A percentile compares a stretch with the other conserved stretches of the same genome.
Evolutionary conservation across 805 yeast species (phyloP).

Genomic region (Starmerella sp.): DNA sequence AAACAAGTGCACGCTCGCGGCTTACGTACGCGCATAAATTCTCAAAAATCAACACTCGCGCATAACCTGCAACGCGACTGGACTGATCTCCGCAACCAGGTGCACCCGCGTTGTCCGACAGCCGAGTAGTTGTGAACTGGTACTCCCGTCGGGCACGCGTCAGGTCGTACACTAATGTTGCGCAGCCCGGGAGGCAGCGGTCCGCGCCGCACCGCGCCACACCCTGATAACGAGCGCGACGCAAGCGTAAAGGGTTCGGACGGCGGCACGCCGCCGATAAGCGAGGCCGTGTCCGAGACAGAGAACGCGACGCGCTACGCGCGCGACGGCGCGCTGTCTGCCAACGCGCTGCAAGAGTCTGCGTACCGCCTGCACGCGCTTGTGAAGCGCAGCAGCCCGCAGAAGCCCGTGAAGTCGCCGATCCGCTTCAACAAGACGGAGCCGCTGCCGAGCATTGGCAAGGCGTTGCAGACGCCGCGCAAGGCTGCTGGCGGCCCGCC

Average conservation of each 20-base stretch:
- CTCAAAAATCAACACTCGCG: not conserved
- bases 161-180: not conserved
- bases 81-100: not conserved
- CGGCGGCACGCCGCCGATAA: not conserved
- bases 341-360: not conserved
- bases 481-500: not conserved
- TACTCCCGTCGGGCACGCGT: not conserved
- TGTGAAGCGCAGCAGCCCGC: constrained; percentile 3
- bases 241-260: not conserved
- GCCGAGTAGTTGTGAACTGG: not conserved
- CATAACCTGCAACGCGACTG: not conserved
- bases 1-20: not conserved
- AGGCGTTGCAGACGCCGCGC: not conserved
- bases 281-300: not conserved
- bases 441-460: not conserved
- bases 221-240: not conserved
- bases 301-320: not conserved
- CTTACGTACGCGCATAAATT: constrained; percentile 1
- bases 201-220: constrained; percentile 1
- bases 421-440: not conserved
- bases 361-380: constrained; percentile 2
- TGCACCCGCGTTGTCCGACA: not conserved
- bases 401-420: not conserved
- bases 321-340: not conserved
- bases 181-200: not conserved